These are phyloP conservation scores for Iberis pinnata DNA, from an alignment of 345 rosid species.

Conservation along the genomic window DNA sequence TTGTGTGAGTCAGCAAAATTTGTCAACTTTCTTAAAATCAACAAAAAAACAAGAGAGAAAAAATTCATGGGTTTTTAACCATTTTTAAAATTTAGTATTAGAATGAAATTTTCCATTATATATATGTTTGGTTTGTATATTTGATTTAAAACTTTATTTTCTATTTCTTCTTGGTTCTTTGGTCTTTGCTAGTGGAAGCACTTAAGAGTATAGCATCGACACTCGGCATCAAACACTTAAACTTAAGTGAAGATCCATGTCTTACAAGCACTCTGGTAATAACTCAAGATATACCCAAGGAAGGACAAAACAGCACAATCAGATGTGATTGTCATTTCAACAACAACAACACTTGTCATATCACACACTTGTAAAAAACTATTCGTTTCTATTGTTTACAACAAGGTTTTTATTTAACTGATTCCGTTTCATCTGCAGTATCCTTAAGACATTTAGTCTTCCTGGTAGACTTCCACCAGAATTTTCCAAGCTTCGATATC, in stretches of 20 bases:
- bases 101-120: too few species aligned
- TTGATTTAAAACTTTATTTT: conserved; percentile 4
- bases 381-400: too few species aligned
- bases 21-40: too few species aligned
- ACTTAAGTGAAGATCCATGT: conserved; percentile 32
- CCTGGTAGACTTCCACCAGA: too few species aligned
- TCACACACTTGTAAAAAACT: conserved; percentile 30
- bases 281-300: conserved; percentile 19
- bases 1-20: too few species aligned
- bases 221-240: conserved; percentile 20
- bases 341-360: conserved; percentile 29
- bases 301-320: conserved; percentile 27
- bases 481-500: too few species aligned
- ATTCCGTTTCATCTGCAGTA: too few species aligned
- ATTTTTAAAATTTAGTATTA: too few species aligned
- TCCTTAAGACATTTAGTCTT: too few species aligned
- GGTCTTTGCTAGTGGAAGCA: conserved; percentile 18
- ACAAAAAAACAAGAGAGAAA: too few species aligned
- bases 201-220: conserved; percentile 25
- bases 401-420: too few species aligned
- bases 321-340: conserved; percentile 26
- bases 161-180: neutral
- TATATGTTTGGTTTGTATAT: neutral
- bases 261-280: conserved; percentile 25
- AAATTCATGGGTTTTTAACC: too few species aligned